Conservation (phyloP, 2,329 filamentous ascomycete genomes). For the Tricladium varicosporioides region DNA sequence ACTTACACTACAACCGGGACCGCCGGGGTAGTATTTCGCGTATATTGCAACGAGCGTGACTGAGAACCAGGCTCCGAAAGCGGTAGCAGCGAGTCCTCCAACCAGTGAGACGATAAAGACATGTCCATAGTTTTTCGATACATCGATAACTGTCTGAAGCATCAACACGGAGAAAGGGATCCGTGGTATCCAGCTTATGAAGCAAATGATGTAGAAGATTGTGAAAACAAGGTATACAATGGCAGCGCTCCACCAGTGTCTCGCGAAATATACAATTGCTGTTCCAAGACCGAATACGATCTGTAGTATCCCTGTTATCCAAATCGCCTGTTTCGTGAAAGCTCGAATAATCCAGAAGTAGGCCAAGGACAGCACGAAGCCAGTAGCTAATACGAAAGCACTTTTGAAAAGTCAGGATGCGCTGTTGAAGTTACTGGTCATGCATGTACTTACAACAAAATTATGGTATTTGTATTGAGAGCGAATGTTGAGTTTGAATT, state of each 20-base stretch:
- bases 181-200: constrained; percentile 83
- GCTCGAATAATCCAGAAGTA: constrained; percentile 75
- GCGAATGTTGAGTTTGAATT: constrained; percentile 56
- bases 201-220: constrained; percentile 77
- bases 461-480: constrained; percentile 79
- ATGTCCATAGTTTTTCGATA: constrained; percentile 80
- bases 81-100: constrained; percentile 73
- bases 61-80: constrained; percentile 80
- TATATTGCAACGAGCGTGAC: constrained; percentile 86
- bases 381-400: constrained; percentile 70
- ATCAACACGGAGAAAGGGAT: constrained; percentile 92
- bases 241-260: constrained; percentile 75
- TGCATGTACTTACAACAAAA: constrained; percentile 59
- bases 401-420: constrained; percentile 12
- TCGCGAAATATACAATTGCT: constrained; percentile 79
- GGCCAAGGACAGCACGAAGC: constrained; percentile 69
- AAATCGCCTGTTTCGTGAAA: constrained; percentile 89
- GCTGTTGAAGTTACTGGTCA: not conserved
- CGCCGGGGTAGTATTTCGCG: constrained; percentile 72
- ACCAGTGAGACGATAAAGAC: constrained; percentile 84
- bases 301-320: constrained; percentile 87
- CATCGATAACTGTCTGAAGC: constrained; percentile 81
- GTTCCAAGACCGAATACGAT: constrained; percentile 82
- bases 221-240: constrained; percentile 84
- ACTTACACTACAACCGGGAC: constrained; percentile 42